phyloP scores from a whole-genome alignment of 306 rosid species.

The Pterocarpus santalinus region DNA sequence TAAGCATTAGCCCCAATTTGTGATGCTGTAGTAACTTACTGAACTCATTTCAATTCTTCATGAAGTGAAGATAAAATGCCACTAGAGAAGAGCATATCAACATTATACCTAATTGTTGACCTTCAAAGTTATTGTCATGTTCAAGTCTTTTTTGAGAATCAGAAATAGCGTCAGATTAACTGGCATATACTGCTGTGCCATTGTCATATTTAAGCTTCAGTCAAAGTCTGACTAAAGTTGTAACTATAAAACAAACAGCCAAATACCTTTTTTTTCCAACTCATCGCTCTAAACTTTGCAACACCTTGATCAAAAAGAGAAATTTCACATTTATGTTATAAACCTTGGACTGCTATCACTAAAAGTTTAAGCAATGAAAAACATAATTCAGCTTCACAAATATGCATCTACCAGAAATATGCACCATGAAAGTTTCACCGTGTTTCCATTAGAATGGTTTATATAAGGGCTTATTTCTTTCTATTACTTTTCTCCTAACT shows the following conservation, averaged over 20 bases:
- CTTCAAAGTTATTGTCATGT: constrained; percentile 38
- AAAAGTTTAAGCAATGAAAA: constrained; percentile 25
- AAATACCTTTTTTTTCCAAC: constrained; percentile 22
- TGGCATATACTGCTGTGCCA: constrained; percentile 31
- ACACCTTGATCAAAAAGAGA: constrained; percentile 31
- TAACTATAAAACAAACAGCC: constrained; percentile 20
- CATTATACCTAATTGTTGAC: constrained; percentile 27
- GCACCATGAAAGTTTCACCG: not conserved
- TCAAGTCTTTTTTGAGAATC: constrained; percentile 21
- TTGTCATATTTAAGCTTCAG: constrained; percentile 17
- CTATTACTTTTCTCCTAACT: not conserved
- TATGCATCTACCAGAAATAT: constrained; percentile 11
- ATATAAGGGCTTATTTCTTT: not conserved
- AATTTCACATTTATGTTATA: constrained; percentile 19
- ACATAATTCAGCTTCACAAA: constrained; percentile 21
- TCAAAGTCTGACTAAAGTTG: constrained; percentile 28
- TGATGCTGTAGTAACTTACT: constrained; percentile 20
- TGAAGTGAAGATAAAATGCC: constrained; percentile 17
- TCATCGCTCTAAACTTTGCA: constrained; percentile 34
- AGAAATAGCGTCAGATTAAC: constrained; percentile 11
- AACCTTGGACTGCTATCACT: constrained; percentile 30
- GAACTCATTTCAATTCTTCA: constrained; percentile 12
- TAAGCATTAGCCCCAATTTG: constrained; percentile 24
- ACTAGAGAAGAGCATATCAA: constrained; percentile 27
- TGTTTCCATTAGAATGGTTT: not conserved